Conservation (phyloP, 805 yeast species). For the Grigorovia yakushimaensis region DNA sequence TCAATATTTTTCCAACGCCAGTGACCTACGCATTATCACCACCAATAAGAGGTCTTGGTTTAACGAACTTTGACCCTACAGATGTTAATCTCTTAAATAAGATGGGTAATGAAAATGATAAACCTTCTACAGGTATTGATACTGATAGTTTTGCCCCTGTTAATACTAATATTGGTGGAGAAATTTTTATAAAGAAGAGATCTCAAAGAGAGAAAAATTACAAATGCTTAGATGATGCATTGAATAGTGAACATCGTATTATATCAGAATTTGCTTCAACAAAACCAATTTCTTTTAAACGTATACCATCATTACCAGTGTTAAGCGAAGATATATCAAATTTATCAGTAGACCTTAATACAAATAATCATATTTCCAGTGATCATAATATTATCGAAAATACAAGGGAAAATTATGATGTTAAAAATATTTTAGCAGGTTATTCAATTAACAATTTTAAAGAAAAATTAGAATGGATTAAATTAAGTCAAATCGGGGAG, state of each 20-base stretch:
- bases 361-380: background rate
- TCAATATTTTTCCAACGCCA: constrained; percentile 26
- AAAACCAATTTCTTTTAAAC: constrained; percentile 12
- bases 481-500: constrained; percentile 41
- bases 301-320: constrained; percentile 20
- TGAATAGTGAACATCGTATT: constrained; percentile 12
- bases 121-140: background rate
- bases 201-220: constrained; percentile 1
- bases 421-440: constrained; percentile 13
- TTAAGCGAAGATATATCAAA: constrained; percentile 11
- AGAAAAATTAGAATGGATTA: constrained; percentile 26
- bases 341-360: background rate
- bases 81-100: no score
- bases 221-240: constrained; percentile 4
- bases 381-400: background rate
- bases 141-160: background rate
- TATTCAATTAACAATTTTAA: constrained; percentile 11
- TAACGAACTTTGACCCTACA: background rate
- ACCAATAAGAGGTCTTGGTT: constrained; percentile 1
- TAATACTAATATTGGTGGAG: background rate
- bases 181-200: constrained; percentile 1
- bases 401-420: constrained; percentile 1
- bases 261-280: constrained; percentile 20
- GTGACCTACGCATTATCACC: constrained; percentile 14
- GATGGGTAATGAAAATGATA: background rate